Conservation (phyloP, 768 basidiomycete species). For the Chalciporus piperatus region DNA sequence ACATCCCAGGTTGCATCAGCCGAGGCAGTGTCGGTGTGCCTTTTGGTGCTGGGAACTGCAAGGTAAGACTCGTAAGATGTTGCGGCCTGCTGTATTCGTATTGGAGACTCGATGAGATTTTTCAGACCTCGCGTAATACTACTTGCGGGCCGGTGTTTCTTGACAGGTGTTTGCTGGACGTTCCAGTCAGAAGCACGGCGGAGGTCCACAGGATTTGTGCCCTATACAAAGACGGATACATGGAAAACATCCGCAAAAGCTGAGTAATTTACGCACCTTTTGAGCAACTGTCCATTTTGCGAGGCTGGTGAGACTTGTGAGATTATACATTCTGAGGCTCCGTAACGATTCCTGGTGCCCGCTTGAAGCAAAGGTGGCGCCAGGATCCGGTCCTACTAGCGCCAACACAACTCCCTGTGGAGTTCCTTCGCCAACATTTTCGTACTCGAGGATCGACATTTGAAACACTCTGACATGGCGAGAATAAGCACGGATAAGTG, state of each 20-base stretch:
- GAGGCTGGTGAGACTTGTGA: constrained; percentile 69
- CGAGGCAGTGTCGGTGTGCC: constrained; percentile 30
- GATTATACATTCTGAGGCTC: constrained; percentile 78
- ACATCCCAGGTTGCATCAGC: constrained; percentile 67
- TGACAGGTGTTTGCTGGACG: constrained; percentile 43
- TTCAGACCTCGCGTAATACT: constrained; percentile 65
- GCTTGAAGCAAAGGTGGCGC: constrained; percentile 34
- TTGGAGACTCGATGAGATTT: constrained; percentile 47
- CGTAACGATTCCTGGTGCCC: constrained; percentile 57
- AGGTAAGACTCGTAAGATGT: constrained; percentile 30
- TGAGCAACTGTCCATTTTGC: constrained; percentile 72
- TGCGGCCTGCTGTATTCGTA: constrained; percentile 24
- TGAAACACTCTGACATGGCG: constrained; percentile 59
- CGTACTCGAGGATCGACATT: constrained; percentile 68
- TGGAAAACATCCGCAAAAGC: constrained; percentile 7
- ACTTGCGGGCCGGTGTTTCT: constrained; percentile 49
- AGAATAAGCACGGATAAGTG: background rate
- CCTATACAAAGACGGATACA: constrained; percentile 34
- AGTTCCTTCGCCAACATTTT: constrained; percentile 51
- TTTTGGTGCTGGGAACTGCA: constrained; percentile 26
- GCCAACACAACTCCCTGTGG: constrained; percentile 76
- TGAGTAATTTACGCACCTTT: constrained; percentile 42
- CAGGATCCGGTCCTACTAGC: constrained; percentile 64
- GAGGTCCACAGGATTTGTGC: constrained; percentile 59
- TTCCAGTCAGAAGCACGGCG: constrained; percentile 50